Base-by-base conservation (phyloP, 495 filamentous ascomycete species). In the Amphirosellinia nigrospora region DNA sequence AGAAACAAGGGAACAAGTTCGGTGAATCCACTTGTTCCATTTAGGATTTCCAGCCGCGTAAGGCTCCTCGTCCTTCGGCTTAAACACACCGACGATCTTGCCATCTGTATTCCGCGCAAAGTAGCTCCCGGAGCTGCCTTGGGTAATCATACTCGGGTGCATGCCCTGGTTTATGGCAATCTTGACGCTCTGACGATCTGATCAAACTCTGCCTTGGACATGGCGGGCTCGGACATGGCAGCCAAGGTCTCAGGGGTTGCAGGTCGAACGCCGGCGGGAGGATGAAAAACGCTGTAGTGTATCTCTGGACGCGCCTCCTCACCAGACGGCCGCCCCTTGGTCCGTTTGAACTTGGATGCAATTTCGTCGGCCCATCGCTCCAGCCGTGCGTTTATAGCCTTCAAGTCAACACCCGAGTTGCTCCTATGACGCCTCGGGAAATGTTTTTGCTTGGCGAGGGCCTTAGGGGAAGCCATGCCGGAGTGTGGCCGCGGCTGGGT, bases 331-430 rank as follows among this genome's bases (percentile, higher is more conserved):
- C 91, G 94, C 71, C 90, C 89, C 48, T 88, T 89, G 68, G 87
- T 84, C 74, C 94, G 93, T 83, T 97, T 98, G 87, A 99, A 98
- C 74, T 96, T 96, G 72, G 91, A 92, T 36, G 96, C 95, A 74
- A 99, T 98, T 82, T 99, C 95, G 72, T 97, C 95, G 48, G 96
- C 96, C 96, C 96, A 99, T 73, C 92, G 86, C 79, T 99, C 96
- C 23, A 99, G 84, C 58, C 96, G 89, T 66, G 96, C 94, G 81
- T 99, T 99, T 79, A 99, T 98, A 70, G 95, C 96, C 80, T 98
- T 98, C 74, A 99, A 94, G 78, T 99, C 96, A 13, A 98, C 96
- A 5, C 93, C 94, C 36, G 93, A 94, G 68, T 89, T 92, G 76
- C 93, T 97, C 69, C 94, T 91, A 71, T 90, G 85, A 50, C 84